phyloP scores from a whole-genome alignment of 805 yeast genomes.

The Saccharomycopsis amapae region DNA sequence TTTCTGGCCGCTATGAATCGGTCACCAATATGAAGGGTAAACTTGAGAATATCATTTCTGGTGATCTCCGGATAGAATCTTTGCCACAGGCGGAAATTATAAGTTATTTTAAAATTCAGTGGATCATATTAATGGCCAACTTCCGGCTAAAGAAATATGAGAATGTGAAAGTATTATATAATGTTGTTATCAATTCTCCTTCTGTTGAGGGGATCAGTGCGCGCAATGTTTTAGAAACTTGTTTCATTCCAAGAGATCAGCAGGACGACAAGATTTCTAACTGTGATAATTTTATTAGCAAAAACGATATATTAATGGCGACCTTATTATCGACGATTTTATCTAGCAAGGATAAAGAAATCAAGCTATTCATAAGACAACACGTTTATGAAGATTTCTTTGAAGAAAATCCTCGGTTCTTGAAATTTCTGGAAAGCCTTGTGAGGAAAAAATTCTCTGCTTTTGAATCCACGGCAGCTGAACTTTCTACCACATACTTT shows the following conservation, averaged over 20 bases:
- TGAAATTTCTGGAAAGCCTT: conserved; percentile 24
- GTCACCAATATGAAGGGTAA: neutral
- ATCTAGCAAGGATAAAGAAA: neutral
- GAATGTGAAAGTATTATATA: conserved; percentile 21
- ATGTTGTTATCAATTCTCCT: conserved; percentile 14
- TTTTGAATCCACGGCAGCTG: conserved; percentile 21
- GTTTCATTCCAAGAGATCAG: conserved; percentile 17
- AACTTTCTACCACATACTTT: conserved; percentile 17
- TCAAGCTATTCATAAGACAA: neutral
- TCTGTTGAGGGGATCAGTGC: conserved; percentile 22
- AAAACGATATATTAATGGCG: conserved; percentile 6
- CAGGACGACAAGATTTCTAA: neutral
- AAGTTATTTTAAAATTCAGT: conserved; percentile 27
- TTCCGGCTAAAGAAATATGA: conserved; percentile 24
- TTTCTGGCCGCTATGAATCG: conserved; percentile 2
- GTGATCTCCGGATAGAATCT: neutral
- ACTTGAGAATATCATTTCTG: neutral
- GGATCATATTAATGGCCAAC: conserved; percentile 24
- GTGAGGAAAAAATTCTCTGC: conserved; percentile 26
- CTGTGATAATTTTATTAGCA: conserved; percentile 19
- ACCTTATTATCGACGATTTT: conserved; percentile 23
- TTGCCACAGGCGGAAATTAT: conserved; percentile 19
- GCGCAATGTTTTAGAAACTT: conserved; percentile 21
- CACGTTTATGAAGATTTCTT: conserved; percentile 16
- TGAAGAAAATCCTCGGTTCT: conserved; percentile 21